Evolutionary conservation across 805 yeast genomes (phyloP), one percentile per base, ranked within the genome.

Genomic region (Deakozyma indianensis): DNA sequence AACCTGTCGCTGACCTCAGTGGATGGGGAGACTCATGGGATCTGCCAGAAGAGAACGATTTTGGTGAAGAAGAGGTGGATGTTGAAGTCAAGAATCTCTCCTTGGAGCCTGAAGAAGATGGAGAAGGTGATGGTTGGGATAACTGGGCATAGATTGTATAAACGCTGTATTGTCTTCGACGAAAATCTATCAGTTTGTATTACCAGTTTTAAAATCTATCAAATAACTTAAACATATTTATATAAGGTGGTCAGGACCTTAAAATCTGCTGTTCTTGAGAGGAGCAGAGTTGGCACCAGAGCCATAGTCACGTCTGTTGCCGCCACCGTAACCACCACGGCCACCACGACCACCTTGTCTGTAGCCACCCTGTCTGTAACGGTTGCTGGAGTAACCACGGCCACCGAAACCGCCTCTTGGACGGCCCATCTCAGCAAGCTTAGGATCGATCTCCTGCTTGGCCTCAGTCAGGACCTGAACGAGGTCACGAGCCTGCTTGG

Each of bases 401-500:
- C 60, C 64, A 43, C 78, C 73, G 54, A 81, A 78, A 54, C 85
- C 78, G 54, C 82, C 80, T 47, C 79, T 73, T 51, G 84, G 83
- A 61, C 80, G 79, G 56, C 82, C 85, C 69, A 77, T 79, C 62
- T 77, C 79, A 61, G 73, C 73, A 58, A 92, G 74, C 61, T 78
- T 85, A 45, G 80, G 81, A 53, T 95, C 94, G 56, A 92, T 69
- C 49, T 75, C 74, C 69, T 92, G 98, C 63, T 90, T 83, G 53
- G 98, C 98, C 74, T 92, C 98, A 66, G 80, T 77, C 74, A 92
- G 74, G 59, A 92, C 88, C 58, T 83, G 80, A 58, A 90, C 76
- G 61, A 92, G 75, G 59, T 86, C 92, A 58, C 84, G 83, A 56
- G 97, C 96, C 67, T 87, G 76, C 69, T 82, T 78, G 56, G 85